A percentile compares a stretch with the other conserved stretches of the same genome.
These are phyloP conservation scores for Clitoria ternatea DNA, from an alignment of 306 rosid genomes.

Conservation along the genomic window DNA sequence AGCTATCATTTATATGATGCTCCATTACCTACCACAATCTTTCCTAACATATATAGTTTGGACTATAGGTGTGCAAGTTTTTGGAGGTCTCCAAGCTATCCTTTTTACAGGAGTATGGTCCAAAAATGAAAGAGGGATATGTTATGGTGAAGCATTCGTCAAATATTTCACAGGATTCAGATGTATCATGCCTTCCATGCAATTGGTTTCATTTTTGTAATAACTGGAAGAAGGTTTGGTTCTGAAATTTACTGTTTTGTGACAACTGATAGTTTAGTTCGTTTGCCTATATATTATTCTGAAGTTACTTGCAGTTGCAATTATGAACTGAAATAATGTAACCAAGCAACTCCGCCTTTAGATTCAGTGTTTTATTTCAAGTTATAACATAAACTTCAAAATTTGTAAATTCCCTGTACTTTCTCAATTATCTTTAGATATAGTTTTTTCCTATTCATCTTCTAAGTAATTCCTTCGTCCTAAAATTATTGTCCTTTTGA, in stretches of 20 bases:
- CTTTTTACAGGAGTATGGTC: conserved; percentile 90
- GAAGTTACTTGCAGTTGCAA: background rate
- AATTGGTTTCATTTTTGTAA: conserved; percentile 63
- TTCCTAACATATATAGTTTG: conserved; percentile 1
- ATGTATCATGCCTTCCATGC: conserved; percentile 68
- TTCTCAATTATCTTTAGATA: conserved; percentile 12
- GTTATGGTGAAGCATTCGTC: conserved; percentile 79
- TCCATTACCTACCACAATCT: too few species aligned
- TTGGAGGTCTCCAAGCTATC: conserved; percentile 95
- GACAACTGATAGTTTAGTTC: conserved; percentile 6
- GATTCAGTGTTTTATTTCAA: background rate
- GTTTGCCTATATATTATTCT: conserved; percentile 9
- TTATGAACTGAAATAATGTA: conserved; percentile 16
- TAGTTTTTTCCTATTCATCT: background rate
- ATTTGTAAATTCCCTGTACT: conserved; percentile 4
- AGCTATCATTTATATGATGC: too few species aligned
- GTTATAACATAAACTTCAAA: conserved; percentile 10
- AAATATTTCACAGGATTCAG: conserved; percentile 49
- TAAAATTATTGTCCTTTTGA: too few species aligned
- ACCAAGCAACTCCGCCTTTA: background rate
- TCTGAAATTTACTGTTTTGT: background rate
- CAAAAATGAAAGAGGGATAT: conserved; percentile 89
- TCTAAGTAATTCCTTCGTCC: too few species aligned
- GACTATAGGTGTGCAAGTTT: conserved; percentile 86
- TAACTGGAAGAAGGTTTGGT: conserved; percentile 80